Evolutionary conservation across 768 basidiomycete species (phyloP).

Genomic region (Boletales sp.): DNA sequence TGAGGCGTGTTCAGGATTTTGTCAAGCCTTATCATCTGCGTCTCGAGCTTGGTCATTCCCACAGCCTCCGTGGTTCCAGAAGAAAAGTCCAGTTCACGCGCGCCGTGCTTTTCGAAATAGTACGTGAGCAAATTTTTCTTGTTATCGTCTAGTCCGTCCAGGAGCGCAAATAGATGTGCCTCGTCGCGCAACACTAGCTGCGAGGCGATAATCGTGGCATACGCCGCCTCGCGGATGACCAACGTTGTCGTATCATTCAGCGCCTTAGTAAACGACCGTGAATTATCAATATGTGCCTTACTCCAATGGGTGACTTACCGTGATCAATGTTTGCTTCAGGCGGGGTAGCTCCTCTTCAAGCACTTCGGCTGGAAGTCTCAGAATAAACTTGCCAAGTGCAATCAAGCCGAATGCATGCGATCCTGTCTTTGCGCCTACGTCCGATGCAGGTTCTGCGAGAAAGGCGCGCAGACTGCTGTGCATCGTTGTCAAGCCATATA

Average conservation of each 20-base stretch:
- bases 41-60: conserved; percentile 69
- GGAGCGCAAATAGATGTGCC: conserved; percentile 72
- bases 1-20: conserved; percentile 74
- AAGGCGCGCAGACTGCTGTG: conserved; percentile 71
- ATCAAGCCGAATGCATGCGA: conserved; percentile 82
- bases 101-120: conserved; percentile 84
- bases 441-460: conserved; percentile 48
- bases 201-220: conserved; percentile 77
- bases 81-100: conserved; percentile 45
- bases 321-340: conserved; percentile 64
- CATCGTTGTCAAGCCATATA: conserved; percentile 82
- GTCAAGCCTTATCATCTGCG: conserved; percentile 78
- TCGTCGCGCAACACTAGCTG: conserved; percentile 83
- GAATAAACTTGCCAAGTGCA: conserved; percentile 77
- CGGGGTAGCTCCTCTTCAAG: conserved; percentile 86
- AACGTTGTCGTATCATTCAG: conserved; percentile 69
- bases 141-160: conserved; percentile 82
- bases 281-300: neutral
- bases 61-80: conserved; percentile 31
- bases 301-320: conserved; percentile 42
- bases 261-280: conserved; percentile 39
- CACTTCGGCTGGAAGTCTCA: conserved; percentile 77
- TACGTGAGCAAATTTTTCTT: conserved; percentile 90
- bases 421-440: conserved; percentile 54
- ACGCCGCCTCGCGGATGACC: conserved; percentile 81